These are phyloP conservation scores for Leishmania tropica DNA, from an alignment of 208 protist species.

Conservation along the genomic window DNA sequence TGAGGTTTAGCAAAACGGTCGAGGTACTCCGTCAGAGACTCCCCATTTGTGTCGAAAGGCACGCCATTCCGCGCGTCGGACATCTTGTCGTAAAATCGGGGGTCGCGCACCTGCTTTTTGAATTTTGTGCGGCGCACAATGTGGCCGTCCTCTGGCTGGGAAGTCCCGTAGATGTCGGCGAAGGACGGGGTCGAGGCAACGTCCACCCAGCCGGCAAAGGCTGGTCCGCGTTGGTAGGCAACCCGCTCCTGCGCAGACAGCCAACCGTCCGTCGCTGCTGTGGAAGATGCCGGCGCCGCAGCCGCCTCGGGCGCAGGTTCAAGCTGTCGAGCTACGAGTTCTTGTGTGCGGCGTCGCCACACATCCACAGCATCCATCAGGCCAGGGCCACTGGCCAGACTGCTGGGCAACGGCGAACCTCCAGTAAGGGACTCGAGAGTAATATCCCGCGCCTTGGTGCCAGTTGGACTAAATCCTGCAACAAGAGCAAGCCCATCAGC, in stretches of 20 bases:
- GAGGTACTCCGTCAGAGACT: slow-evolving; percentile 49
- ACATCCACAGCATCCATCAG: slow-evolving; percentile 47
- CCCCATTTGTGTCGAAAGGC: slow-evolving; percentile 67
- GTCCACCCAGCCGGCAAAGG: slow-evolving; percentile 56
- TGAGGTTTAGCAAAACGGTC: slow-evolving; percentile 55
- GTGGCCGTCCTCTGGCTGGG: slow-evolving; percentile 65
- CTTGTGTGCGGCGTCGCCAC: slow-evolving; percentile 57
- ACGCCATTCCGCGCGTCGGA: slow-evolving; percentile 82
- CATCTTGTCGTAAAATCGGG: slow-evolving; percentile 76
- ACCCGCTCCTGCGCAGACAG: slow-evolving; percentile 46
- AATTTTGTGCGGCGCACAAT: slow-evolving; percentile 59
- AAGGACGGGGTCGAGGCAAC: slow-evolving; percentile 36
- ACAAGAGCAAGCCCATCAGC: slow-evolving; percentile 15
- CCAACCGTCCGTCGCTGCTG: slow-evolving; percentile 49
- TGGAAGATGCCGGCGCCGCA: not conserved
- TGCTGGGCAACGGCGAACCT: not conserved
- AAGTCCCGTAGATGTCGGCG: slow-evolving; percentile 64
- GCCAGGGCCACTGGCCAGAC: slow-evolving; percentile 56
- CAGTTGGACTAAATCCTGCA: slow-evolving; percentile 21
- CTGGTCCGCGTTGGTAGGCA: slow-evolving; percentile 50
- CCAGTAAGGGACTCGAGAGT: slow-evolving; percentile 34
- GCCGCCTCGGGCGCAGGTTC: slow-evolving; percentile 27
- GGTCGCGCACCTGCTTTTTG: slow-evolving; percentile 69
- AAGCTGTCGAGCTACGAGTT: slow-evolving; percentile 32
- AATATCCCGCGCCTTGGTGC: slow-evolving; percentile 3